Evolutionary conservation across 148 eudicot genomes (phyloP), one percentile per base, ranked within the genome.

Genomic region (Suaeda aralocaspica): DNA sequence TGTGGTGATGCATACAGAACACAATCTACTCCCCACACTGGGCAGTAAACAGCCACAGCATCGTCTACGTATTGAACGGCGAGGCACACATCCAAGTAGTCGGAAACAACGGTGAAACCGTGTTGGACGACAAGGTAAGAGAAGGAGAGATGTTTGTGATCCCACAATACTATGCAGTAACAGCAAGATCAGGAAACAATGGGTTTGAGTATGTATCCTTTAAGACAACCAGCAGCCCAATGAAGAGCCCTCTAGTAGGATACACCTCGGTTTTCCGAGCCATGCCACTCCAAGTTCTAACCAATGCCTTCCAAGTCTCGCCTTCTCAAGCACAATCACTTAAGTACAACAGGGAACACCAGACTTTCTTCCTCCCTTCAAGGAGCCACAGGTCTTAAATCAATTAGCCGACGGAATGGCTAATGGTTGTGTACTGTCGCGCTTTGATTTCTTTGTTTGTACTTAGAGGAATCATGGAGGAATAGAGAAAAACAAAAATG

Each of bases 191-290:
- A 6, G 92, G 88, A 49, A 70, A 66, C 33, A 60, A 79, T 0
- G 96, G 92, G 16, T 67, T 89, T 39, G 89, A 89, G 49, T 89
- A 82, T 64, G 84, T 89, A 48, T 56, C 84, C 1, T 80, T 89
- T 72, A 82, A 85, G 84, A 89, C 96, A 1, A 82, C 79, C 2
- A 77, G 86, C 51, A 72, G 69, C 74, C 96, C 92, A 0, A 84
- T 81, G 96, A 72, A 69, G 76, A 87, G 84, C 70, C 79, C 88
- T 5, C 45, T 84, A n/a, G 86, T 82, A 2, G 96, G 96, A 4
- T 84, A 85, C 72, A 86, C 90, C 5, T 90, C 96, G 0, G 92
- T 87, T 1, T 72, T 90, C 25, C 81, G 85, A 71, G 89, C 88
- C 6, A 80, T 87, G 90, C 96, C 96, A 0, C 57, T 84, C 9